These are phyloP conservation scores for Scytalidium sp. DNA, from an alignment of 2,329 filamentous ascomycete genomes.

Conservation along the genomic window DNA sequence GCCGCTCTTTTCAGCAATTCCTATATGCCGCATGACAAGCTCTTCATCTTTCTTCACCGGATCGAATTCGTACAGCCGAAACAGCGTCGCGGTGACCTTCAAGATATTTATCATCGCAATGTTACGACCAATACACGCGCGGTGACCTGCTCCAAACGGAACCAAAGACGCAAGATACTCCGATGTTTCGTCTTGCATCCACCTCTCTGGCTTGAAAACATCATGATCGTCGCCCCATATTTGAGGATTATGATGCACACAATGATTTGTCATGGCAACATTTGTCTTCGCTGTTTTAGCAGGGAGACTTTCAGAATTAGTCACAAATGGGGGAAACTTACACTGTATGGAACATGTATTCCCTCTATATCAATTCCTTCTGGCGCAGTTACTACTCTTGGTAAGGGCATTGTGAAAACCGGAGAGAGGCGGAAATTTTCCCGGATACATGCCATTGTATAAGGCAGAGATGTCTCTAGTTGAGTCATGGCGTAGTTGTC, in stretches of 20 bases:
- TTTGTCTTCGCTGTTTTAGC: constrained; percentile 20
- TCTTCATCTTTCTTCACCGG: constrained; percentile 16
- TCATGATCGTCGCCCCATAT: constrained; percentile 31
- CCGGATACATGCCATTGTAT: constrained; percentile 48
- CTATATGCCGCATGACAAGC: not conserved
- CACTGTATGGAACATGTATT: constrained; percentile 4
- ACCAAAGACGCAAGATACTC: constrained; percentile 23
- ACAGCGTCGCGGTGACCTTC: constrained; percentile 28
- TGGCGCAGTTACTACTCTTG: constrained; percentile 6
- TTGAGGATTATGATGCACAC: constrained; percentile 29
- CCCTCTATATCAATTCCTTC: constrained; percentile 9
- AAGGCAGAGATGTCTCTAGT: constrained; percentile 34
- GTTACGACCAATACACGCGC: constrained; percentile 32
- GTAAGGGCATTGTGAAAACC: constrained; percentile 18
- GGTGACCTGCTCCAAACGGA: constrained; percentile 31
- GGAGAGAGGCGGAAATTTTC: constrained; percentile 47
- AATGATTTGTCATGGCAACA: constrained; percentile 30
- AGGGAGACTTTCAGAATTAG: not conserved
- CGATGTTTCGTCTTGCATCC: constrained; percentile 6
- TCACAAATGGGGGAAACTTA: not conserved
- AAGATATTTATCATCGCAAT: constrained; percentile 32
- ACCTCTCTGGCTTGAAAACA: constrained; percentile 27
- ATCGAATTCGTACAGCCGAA: constrained; percentile 27
- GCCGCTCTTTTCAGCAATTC: not conserved
- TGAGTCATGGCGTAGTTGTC: constrained; percentile 34